Conservation (phyloP, 768 basidiomycete genomes). For the Calocybe indica region DNA sequence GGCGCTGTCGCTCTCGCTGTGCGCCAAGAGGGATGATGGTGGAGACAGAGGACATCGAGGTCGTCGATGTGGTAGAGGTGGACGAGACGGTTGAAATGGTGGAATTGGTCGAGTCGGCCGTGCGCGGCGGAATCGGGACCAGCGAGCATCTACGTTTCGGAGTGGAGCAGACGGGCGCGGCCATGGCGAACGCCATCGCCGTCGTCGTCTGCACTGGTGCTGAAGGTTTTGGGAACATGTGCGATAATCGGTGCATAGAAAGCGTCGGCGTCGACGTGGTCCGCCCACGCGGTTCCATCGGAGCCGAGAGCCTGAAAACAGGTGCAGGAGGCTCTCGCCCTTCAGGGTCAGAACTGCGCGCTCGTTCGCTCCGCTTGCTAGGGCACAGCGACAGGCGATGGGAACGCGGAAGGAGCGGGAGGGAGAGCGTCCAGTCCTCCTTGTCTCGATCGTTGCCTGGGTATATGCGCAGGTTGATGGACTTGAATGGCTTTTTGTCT, state of each 20-base stretch:
- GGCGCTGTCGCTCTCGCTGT: neutral
- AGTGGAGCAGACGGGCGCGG: too few species aligned
- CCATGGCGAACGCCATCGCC: neutral
- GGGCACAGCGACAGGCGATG: too few species aligned
- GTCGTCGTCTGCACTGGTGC: neutral
- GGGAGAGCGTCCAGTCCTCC: neutral
- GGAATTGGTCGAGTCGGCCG: constrained; percentile 5
- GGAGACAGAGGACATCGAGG: neutral
- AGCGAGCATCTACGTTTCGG: too few species aligned
- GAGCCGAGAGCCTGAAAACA: too few species aligned
- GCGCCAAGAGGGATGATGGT: constrained; percentile 1
- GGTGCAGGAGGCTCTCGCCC: too few species aligned
- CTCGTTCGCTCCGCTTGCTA: too few species aligned
- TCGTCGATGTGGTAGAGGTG: too few species aligned
- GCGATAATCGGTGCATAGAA: too few species aligned
- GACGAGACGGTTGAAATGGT: constrained; percentile 1
- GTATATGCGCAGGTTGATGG: neutral
- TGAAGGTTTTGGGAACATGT: neutral
- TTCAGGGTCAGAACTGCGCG: too few species aligned
- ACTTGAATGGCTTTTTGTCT: neutral
- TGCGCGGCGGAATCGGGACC: constrained; percentile 3
- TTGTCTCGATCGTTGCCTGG: neutral
- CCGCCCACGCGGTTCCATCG: too few species aligned
- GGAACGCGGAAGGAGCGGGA: constrained; percentile 4
- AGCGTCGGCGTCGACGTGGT: too few species aligned